Percentiles rank a stretch among this genome's conserved stretches.
These are phyloP conservation scores for Punica granatum DNA, from an alignment of 345 rosid species.

Conservation along the genomic window DNA sequence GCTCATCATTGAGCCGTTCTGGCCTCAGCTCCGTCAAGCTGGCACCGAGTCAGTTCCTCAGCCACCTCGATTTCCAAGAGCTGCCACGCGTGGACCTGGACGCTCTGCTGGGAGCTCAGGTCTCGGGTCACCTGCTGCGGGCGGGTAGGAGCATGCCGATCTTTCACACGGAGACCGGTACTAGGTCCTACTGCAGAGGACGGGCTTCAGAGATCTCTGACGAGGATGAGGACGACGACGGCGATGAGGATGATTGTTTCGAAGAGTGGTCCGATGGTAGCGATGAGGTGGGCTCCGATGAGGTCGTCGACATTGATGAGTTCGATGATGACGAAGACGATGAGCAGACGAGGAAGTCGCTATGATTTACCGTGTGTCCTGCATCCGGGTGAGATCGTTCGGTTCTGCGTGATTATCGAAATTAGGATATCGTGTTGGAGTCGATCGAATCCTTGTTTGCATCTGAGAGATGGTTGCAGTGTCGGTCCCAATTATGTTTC, in stretches of 20 bases:
- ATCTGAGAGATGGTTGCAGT: background rate
- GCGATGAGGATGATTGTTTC: background rate
- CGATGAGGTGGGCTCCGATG: background rate
- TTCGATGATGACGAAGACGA: background rate
- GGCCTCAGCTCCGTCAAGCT: background rate
- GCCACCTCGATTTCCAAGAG: background rate
- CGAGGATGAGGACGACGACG: background rate
- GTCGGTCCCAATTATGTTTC: background rate
- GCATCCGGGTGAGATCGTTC: background rate
- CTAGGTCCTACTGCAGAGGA: background rate
- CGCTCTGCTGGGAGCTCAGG: background rate
- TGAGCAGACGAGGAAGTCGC: background rate
- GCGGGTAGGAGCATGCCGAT: background rate
- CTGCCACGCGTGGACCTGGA: background rate
- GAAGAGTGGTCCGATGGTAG: background rate
- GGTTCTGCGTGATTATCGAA: too few species aligned
- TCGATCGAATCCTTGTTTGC: background rate
- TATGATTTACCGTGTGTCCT: too few species aligned
- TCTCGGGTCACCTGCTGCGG: background rate
- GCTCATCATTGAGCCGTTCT: constrained; percentile 1
- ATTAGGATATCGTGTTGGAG: background rate
- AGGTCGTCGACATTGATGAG: background rate
- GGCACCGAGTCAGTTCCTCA: background rate
- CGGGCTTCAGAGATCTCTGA: background rate
- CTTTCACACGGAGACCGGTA: background rate